Base-by-base conservation (phyloP, 441 rosid genomes). In the Gossypium trilobum region DNA sequence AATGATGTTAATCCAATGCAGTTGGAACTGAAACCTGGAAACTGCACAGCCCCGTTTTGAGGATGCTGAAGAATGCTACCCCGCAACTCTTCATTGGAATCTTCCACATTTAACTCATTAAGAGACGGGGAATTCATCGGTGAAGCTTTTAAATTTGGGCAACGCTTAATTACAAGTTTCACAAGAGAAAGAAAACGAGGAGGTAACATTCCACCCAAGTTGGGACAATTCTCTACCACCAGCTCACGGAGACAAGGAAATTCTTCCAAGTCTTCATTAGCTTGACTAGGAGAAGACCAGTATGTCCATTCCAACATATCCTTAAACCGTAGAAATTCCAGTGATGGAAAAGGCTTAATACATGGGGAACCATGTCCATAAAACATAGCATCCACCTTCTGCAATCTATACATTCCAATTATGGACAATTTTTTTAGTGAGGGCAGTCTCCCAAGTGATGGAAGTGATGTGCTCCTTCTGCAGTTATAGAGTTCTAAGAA, bases 371-470 rank as follows among this genome's bases (percentile, higher is more conserved):
- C 25, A 31, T 52, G 33, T 25, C 78, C 81, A 66, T 56, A 60
- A 22, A 78, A 78, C 59, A 71, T 63, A 4, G 17, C 1, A 17
- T 48, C 78, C 48, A 74, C 73, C 1, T 14, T n/a, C 31, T 66
- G 31, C 19, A 74, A 50, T 4, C 61, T 46, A 74, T 36, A 20
- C 78, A 78, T 74, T 27, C 78, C 73, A 10, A 17, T 11, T 9
- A 78, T 71, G 14, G 25, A 17, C 62, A 74, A 11, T n/a, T 13
- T 62, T 44, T 52, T 78, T 27, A 78, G 75, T 7, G 25, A 57
- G 20, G 81, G 61, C 16, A 78, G 75, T 25, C 29, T 31, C 66
- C 81, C 81, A n/a, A 74, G 73, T 16, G 81, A 64, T 39, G 81
- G 81, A 29, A 78, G 73, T 4, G 52, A 29, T 2, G 10, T 23